phyloP scores from a whole-genome alignment of 225 moss, liverwort and hornwort species.

The Straminergon stramineum region DNA sequence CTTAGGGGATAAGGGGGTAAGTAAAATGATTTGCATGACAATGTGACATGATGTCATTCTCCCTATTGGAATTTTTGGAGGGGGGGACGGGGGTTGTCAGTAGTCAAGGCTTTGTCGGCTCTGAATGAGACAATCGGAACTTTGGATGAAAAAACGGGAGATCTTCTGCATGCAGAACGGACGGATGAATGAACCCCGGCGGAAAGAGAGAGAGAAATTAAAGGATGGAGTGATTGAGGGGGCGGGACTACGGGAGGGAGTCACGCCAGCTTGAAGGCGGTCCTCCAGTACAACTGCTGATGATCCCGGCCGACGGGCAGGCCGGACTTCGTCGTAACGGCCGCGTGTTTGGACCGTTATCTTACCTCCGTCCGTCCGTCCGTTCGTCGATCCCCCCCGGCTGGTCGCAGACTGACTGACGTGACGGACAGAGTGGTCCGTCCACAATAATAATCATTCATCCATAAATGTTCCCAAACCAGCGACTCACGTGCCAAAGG shows the following conservation, averaged over 20 bases:
- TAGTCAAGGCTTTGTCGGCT: neutral
- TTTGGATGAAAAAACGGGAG: neutral
- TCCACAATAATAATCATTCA: neutral
- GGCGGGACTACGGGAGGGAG: neutral
- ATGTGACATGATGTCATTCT: neutral
- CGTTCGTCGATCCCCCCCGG: neutral
- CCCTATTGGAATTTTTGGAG: neutral
- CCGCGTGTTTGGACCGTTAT: neutral
- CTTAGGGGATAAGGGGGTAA: too few relatives aligned
- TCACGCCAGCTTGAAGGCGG: neutral
- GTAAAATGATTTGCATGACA: neutral
- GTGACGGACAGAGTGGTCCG: neutral
- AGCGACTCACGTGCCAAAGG: constrained; percentile 13
- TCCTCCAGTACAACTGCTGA: neutral
- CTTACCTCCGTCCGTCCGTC: neutral
- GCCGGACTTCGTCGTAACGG: neutral
- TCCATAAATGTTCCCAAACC: neutral
- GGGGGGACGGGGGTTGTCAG: neutral
- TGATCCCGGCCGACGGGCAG: constrained; percentile 1
- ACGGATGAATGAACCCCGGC: neutral
- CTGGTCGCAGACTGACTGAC: neutral
- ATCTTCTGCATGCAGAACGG: neutral
- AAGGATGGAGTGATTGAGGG: neutral
- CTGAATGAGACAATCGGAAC: neutral
- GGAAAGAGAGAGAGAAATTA: neutral